Percentiles rank a stretch among this genome's conserved stretches.
Evolutionary conservation across 2,329 filamentous ascomycete species (phyloP).

Genomic region (Pseudopyrenochaeta lycopersici): DNA sequence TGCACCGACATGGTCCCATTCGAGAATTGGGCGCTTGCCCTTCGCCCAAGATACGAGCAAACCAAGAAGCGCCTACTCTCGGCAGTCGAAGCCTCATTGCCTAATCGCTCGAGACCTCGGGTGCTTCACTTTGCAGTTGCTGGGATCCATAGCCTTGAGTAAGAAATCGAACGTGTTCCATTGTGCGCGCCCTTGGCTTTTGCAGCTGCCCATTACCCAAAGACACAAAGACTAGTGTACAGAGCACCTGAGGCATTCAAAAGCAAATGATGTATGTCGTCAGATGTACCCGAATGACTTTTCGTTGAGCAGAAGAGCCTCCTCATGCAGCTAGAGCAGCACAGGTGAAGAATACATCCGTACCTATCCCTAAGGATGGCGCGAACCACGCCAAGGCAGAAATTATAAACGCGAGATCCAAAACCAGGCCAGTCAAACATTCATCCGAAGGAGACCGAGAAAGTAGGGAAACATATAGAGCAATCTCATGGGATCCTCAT

Average conservation of each 20-base stretch:
- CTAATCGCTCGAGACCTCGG: background rate
- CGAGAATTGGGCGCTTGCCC: background rate
- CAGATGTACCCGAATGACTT: slow-evolving; percentile 1
- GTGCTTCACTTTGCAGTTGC: background rate
- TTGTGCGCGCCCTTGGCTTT: background rate
- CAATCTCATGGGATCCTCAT: background rate
- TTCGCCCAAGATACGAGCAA: too few relatives aligned
- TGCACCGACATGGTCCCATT: background rate
- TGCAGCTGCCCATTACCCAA: background rate
- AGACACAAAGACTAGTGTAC: background rate
- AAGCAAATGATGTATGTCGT: background rate
- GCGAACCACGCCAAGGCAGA: background rate
- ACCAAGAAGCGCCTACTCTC: too few relatives aligned
- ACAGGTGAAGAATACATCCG: background rate
- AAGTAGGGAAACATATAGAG: slow-evolving; percentile 1
- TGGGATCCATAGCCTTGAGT: background rate
- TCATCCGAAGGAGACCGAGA: background rate
- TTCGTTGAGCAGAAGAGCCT: slow-evolving; percentile 4
- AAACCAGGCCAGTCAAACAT: background rate
- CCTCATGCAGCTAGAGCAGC: slow-evolving; percentile 2
- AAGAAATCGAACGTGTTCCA: background rate
- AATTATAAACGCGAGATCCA: slow-evolving; percentile 5
- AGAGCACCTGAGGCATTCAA: background rate
- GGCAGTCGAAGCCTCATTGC: background rate
- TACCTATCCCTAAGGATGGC: background rate